A percentile compares a stretch with the other conserved stretches of the same genome.
phyloP scores from a whole-genome alignment of 306 rosid genomes.

The Canavalia gladiata region DNA sequence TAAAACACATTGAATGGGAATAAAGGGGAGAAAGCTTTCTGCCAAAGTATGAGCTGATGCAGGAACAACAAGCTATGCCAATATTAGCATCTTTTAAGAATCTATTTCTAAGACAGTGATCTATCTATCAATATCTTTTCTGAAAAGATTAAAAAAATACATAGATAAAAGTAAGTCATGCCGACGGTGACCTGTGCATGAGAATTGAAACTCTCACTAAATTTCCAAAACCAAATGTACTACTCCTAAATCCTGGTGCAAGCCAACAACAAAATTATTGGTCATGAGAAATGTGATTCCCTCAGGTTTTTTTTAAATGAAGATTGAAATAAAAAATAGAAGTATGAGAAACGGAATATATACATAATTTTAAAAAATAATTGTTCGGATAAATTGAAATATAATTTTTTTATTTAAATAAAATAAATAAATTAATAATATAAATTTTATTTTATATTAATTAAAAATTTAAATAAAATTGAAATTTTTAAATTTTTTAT shows the following conservation, averaged over 20 bases:
- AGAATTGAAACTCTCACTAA: background rate
- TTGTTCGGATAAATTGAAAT: too few species aligned
- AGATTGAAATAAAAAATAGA: too few species aligned
- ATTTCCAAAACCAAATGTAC: conserved; percentile 1
- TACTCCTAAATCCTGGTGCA: background rate
- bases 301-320: background rate
- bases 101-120: background rate
- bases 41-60: background rate
- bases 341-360: too few species aligned
- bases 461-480: too few species aligned
- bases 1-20: background rate
- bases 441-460: too few species aligned
- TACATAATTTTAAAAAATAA: too few species aligned
- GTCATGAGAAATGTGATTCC: background rate
- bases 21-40: background rate
- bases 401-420: too few species aligned
- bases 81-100: conserved; percentile 3
- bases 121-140: background rate
- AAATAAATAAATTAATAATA: too few species aligned
- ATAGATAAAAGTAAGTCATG: background rate
- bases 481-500: too few species aligned
- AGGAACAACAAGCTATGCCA: background rate
- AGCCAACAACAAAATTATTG: background rate
- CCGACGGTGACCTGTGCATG: conserved; percentile 33
- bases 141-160: background rate